A percentile compares a stretch with the other conserved stretches of the same genome.
These are phyloP conservation scores for Dictyostelium firmibasis DNA, from an alignment of 78 protist genomes.

Conservation along the genomic window DNA sequence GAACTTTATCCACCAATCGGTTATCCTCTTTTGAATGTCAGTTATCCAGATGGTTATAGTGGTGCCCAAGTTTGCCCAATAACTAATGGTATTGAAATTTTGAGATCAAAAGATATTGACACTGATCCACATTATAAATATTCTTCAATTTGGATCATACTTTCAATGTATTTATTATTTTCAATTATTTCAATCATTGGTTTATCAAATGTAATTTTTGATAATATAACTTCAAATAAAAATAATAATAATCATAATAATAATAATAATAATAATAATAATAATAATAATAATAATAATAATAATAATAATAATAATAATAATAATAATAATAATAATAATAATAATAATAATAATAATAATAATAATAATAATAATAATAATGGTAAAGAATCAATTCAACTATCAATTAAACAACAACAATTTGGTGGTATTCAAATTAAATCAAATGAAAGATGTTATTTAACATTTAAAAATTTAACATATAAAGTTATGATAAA, in stretches of 20 bases:
- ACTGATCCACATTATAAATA: neutral
- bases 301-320: neutral
- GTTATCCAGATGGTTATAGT: constrained; percentile 43
- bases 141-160: neutral
- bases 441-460: constrained; percentile 15
- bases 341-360: no score
- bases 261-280: neutral
- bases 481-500: constrained; percentile 8
- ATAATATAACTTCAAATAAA: neutral
- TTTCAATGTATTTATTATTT: neutral
- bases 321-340: neutral
- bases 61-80: constrained; percentile 50
- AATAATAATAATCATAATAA: neutral
- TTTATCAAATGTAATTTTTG: neutral
- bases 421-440: no score
- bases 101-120: neutral
- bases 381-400: neutral
- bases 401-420: neutral
- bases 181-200: constrained; percentile 6
- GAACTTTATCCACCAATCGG: constrained; percentile 60
- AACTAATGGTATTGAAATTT: constrained; percentile 21
- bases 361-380: neutral
- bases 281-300: neutral
- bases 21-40: constrained; percentile 22
- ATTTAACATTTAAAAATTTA: constrained; percentile 26